phyloP scores from a whole-genome alignment of 441 rosid genomes.

The Viola pubescens region DNA sequence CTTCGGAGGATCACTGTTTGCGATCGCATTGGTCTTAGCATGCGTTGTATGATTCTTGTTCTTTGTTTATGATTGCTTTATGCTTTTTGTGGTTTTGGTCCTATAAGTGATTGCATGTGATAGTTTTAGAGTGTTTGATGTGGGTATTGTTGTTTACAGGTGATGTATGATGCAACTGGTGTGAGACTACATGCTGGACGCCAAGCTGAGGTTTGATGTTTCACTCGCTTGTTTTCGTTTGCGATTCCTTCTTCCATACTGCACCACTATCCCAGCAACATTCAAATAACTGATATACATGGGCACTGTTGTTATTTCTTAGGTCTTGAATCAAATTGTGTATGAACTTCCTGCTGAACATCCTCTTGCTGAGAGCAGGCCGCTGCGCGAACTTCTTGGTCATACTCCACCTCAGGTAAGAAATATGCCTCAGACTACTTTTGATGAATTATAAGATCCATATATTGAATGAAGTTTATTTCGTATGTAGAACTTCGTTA shows the following conservation, averaged over 20 bases:
- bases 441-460: background rate
- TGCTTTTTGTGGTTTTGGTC: background rate
- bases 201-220: slow-evolving; percentile 77
- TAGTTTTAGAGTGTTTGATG: slow-evolving; percentile 4
- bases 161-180: slow-evolving; percentile 97
- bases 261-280: background rate
- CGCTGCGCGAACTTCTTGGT: slow-evolving; percentile 90
- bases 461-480: background rate
- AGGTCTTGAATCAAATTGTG: slow-evolving; percentile 93
- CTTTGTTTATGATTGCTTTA: background rate
- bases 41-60: slow-evolving; percentile 54
- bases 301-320: slow-evolving; percentile 18
- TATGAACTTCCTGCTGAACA: slow-evolving; percentile 96
- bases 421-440: background rate
- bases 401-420: slow-evolving; percentile 47
- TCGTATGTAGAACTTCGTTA: background rate
- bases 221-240: slow-evolving; percentile 14
- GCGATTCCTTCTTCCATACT: slow-evolving; percentile 6
- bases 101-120: background rate
- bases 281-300: background rate
- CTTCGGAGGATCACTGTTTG: slow-evolving; percentile 67
- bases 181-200: slow-evolving; percentile 97
- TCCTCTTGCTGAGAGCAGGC: slow-evolving; percentile 70
- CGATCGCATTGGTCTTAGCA: slow-evolving; percentile 76
- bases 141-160: slow-evolving; percentile 40